Base-by-base conservation (phyloP, 1,139 yeast species). In the Diutina pseudorugosa region DNA sequence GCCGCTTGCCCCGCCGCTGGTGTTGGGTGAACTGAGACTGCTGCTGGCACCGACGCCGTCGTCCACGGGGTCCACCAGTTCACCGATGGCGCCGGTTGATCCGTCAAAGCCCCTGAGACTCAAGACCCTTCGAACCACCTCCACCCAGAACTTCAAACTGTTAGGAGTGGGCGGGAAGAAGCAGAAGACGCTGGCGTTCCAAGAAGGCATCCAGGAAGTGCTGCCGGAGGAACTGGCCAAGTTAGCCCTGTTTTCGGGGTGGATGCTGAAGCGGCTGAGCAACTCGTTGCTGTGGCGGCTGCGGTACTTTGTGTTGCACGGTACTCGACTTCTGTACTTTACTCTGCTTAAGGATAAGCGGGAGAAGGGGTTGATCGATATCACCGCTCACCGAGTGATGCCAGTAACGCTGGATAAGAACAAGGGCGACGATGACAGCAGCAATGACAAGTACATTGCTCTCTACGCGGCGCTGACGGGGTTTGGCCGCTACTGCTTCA, bases 341-440 rank as follows among this genome's bases (percentile, higher is more conserved):
- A 76, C 87, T 0, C 79, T 85, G n/a, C 73, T 87, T 59, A 79
- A 80, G 53, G 99, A 94, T 65, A 78, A 80, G 50, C 78, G 82
- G 57, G 99, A 93, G 64, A 84, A 86, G 59, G 99, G 99, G 0
- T 72, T 93, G 55, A 94, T 93, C 58, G 99, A 93, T 66, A 90
- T 93, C 54, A 93, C 97, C 0, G 90, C 97, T 0, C 98, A 93
- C 67, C 80, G 89, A 59, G 98, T 93, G 1, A 71, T 90, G 40
- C 94, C 79, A 3, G 65, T 74, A 19, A 76, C 75, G 54, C 40
- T n/a, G 40, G 49, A 45, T 11, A 45, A 45, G 12, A 7, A 14
- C n/a, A 45, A 25, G 8, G 18, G 20, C 21, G 21, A 16, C 14
- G 49, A 45, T 4, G 40, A 27, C 23, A 27, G 18, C 30, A 44